phyloP scores from a whole-genome alignment of 2,329 filamentous ascomycete genomes.

The Cladophialophora chaetospira region DNA sequence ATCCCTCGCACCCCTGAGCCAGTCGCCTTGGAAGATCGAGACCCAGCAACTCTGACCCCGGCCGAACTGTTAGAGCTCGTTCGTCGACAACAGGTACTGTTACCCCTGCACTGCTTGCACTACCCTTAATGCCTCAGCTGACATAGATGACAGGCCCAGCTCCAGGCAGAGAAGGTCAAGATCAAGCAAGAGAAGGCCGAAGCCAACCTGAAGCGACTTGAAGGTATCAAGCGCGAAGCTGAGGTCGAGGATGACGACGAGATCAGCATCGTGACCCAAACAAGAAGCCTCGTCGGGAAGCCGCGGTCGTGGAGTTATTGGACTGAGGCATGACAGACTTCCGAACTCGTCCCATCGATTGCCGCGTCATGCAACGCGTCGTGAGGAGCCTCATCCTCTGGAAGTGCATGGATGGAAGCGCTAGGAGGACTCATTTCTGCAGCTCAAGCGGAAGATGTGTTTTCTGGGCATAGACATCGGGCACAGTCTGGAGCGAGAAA shows the following conservation, averaged over 20 bases:
- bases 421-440: too few relatives aligned
- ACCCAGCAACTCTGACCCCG: slow-evolving; percentile 27
- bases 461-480: not conserved
- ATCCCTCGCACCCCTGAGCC: slow-evolving; percentile 36
- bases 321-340: not conserved
- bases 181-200: slow-evolving; percentile 6
- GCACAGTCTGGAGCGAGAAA: not conserved
- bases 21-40: slow-evolving; percentile 31
- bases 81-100: slow-evolving; percentile 30
- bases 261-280: not conserved
- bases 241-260: slow-evolving; percentile 1
- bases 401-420: too few relatives aligned
- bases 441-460: not conserved
- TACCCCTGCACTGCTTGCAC: not conserved
- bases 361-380: not conserved
- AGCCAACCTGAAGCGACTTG: not conserved
- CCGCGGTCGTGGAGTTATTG: slow-evolving; percentile 4
- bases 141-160: not conserved
- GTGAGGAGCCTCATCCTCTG: too few relatives aligned
- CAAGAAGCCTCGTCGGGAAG: slow-evolving; percentile 7
- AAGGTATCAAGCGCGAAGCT: slow-evolving; percentile 10
- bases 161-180: slow-evolving; percentile 3
- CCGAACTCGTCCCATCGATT: not conserved
- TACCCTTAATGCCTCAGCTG: not conserved
- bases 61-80: slow-evolving; percentile 35